Percentiles rank a stretch among this genome's conserved stretches.
Evolutionary conservation across 352 stramenopile species (phyloP).

Genomic region (Pseudoperonospora humuli): DNA sequence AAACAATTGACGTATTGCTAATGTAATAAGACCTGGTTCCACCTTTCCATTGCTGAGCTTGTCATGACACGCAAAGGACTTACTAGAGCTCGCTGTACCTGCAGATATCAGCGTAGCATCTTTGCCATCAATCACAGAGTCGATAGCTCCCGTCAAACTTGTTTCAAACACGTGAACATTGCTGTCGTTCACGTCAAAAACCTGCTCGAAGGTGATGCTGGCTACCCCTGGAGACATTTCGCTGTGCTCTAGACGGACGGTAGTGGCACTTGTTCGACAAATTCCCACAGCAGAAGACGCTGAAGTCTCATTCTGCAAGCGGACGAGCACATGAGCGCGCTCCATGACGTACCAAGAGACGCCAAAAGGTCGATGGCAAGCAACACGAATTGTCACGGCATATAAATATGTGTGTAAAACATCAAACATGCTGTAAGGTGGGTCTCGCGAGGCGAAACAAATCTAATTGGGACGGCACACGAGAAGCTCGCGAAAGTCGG

Average conservation of each 20-base stretch:
- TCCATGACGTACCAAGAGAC: conserved; percentile 24
- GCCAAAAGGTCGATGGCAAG: conserved; percentile 5
- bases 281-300: conserved; percentile 20
- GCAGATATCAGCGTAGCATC: conserved; percentile 39
- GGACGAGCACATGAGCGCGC: conserved; percentile 52
- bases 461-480: too few species aligned
- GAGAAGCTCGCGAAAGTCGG: too few species aligned
- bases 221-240: conserved; percentile 66
- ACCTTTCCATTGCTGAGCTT: conserved; percentile 6
- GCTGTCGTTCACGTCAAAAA: conserved; percentile 42
- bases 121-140: conserved; percentile 21
- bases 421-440: too few species aligned
- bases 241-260: conserved; percentile 65
- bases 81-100: conserved; percentile 36
- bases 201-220: conserved; percentile 69
- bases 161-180: conserved; percentile 39
- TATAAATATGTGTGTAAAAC: too few species aligned
- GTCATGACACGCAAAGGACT: conserved; percentile 57
- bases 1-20: conserved; percentile 34
- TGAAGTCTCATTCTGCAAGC: conserved; percentile 19
- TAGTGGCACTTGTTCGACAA: conserved; percentile 46
- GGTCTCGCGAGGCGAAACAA: too few species aligned
- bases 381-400: not conserved
- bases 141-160: conserved; percentile 26
- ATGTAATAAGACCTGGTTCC: conserved; percentile 22